A percentile compares a stretch with the other conserved stretches of the same genome.
phyloP scores from a whole-genome alignment of 768 basidiomycete genomes.

The Pisolithus microcarpus region DNA sequence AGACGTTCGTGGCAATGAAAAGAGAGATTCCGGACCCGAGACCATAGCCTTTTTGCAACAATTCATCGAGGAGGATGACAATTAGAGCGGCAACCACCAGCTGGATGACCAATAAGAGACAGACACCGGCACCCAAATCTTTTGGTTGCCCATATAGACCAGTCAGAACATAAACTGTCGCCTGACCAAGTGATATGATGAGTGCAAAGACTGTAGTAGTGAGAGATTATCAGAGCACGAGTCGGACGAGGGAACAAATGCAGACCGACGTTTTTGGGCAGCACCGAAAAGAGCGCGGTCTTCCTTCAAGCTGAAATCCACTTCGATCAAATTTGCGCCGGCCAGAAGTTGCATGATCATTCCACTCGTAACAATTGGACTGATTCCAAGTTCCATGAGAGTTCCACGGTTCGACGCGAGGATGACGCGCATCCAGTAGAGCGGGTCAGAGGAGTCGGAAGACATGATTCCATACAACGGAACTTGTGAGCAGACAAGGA shows the following conservation, averaged over 20 bases:
- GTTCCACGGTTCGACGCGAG: conserved; percentile 97
- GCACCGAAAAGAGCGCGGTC: conserved; percentile 93
- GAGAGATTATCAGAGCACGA: not conserved
- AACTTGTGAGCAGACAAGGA: conserved; percentile 98
- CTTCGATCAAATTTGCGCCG: conserved; percentile 94
- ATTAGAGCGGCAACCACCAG: conserved; percentile 90
- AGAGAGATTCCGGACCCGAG: conserved; percentile 97
- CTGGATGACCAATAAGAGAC: conserved; percentile 93
- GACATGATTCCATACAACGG: conserved; percentile 99
- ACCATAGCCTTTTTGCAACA: conserved; percentile 98
- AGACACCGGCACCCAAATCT: conserved; percentile 94
- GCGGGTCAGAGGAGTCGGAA: conserved; percentile 96
- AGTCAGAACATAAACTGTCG: conserved; percentile 93
- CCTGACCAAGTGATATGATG: conserved; percentile 93
- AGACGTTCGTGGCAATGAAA: conserved; percentile 99
- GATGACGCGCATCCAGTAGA: conserved; percentile 99
- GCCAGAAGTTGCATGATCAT: conserved; percentile 99
- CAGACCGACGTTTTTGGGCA: conserved; percentile 85
- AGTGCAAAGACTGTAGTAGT: conserved; percentile 78
- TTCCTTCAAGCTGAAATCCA: conserved; percentile 96
- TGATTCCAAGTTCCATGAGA: conserved; percentile 98
- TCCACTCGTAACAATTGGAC: conserved; percentile 93
- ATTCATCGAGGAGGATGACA: conserved; percentile 96
- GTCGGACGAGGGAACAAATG: not conserved
- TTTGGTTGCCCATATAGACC: conserved; percentile 93